Base-by-base conservation (phyloP, 2,329 filamentous ascomycete species). In the Curvularia hawaiiensis region DNA sequence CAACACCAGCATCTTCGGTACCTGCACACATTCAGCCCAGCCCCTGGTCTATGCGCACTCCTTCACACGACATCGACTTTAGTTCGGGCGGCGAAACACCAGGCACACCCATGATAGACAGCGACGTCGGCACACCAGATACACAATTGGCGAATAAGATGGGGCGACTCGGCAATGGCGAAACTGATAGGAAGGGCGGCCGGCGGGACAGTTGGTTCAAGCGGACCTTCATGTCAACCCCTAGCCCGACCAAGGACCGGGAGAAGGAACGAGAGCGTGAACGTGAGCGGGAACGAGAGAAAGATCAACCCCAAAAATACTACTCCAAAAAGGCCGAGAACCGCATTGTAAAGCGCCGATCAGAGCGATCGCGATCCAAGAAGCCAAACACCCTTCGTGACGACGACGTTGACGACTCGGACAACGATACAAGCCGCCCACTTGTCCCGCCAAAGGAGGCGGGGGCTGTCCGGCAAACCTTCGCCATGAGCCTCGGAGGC, bases 61-160 rank as follows among this genome's bases (percentile, higher is more conserved):
- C 74, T 14, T 56, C 64, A 30, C 74, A 62, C 56, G 78, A 77
- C 26, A 62, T 71, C 57, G 77, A 79, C 57, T 79, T 78, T 54
- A 81, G 79, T 56, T 80, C 78, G 12, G 80, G 79, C 50, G 80
- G 79, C 20, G 80, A 82, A 65, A 83, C 80, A 43, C 80, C 80
- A 0, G 77, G 78, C 58, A 80, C 79, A 4, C 79, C 79, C 0
- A 68, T 63, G n/a, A 68, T 73, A 35, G 79, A 80, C 60, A 79
- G 75, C 65, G 78, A 80, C 59, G 70, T 73, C 31, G 73, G 75
- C 16, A 80, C 78, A 10, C 78, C 78, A 7, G 78, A 79, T 51
- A 75, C 73, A 43, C 66, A 71, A 33, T 60, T 73, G 56, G 65
- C 68, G 26, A 60, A 52, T 40, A 68, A 58, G 40, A 74, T 72